Base-by-base conservation (phyloP, 768 basidiomycete genomes). In the Hypholoma fasciculare region DNA sequence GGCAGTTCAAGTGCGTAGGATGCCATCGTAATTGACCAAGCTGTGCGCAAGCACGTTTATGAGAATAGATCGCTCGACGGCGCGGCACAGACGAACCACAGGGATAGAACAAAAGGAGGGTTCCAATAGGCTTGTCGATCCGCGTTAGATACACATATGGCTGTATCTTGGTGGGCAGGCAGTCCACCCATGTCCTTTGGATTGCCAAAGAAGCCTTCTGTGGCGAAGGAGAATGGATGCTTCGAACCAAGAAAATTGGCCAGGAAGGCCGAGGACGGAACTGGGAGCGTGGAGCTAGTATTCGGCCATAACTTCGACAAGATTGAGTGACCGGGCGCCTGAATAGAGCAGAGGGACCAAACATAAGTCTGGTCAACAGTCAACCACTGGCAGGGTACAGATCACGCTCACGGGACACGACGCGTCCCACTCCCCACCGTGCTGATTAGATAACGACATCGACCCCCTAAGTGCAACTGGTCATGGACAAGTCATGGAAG, bases 21-120 rank as follows among this genome's bases (percentile, higher is more conserved):
- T 0, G 94, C 94, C 92, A 99, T 96, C 7, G 94, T 92, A 67
- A 99, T 97, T 9, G 94, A 94, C 97, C 97, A 99, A 7, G 95
- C 97, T 99, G 63, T 12, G 34, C 56, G 40, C 52, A 12, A 16
- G 34, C 52, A 57, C 38, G 57, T 23, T 23, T 40, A 54, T 53
- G 39, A 52, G 43, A 48, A 36, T 27, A 44, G n/a, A 38, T 49
- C 37, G 38, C 39, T 7, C 43, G 14, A 17, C 13, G 26, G 46
- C 56, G 36, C 17, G 20, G 49, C 53, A 27, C 43, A 5, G 49
- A 84, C 88, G 65, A 55, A 97, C 96, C 84, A 71, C 97, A 98
- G 1, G 97, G 97, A 76, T 94, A 96, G 70, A 90, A 96, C 14
- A 99, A 79, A 13, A 99, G 73, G 46, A 95, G 76, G 0, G 94